phyloP scores from a whole-genome alignment of 1,139 yeast species.

The Pichia sp. region DNA sequence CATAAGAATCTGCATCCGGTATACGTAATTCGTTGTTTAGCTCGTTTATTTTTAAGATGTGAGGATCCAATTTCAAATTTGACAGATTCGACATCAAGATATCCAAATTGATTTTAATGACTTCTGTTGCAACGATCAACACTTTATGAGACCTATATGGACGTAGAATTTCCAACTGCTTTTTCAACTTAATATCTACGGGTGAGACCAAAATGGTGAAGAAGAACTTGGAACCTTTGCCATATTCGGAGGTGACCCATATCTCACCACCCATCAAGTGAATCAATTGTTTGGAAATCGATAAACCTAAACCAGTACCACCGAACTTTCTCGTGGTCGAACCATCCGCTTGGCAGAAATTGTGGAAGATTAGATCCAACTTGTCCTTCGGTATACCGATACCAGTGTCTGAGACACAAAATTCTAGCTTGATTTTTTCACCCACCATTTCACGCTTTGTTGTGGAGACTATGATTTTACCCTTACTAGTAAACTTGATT shows the following conservation, averaged over 20 bases:
- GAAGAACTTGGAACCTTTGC: slow-evolving; percentile 77
- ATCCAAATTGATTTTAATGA: slow-evolving; percentile 38
- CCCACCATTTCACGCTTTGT: slow-evolving; percentile 43
- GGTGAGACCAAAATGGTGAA: slow-evolving; percentile 78
- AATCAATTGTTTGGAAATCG: slow-evolving; percentile 80
- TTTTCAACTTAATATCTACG: slow-evolving; percentile 57
- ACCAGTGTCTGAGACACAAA: slow-evolving; percentile 86
- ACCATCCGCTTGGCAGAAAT: slow-evolving; percentile 90
- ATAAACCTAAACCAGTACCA: slow-evolving; percentile 83
- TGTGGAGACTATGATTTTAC: slow-evolving; percentile 67
- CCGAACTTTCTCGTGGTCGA: slow-evolving; percentile 89
- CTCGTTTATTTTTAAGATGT: slow-evolving; percentile 25
- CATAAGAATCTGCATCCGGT: slow-evolving; percentile 59
- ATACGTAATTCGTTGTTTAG: slow-evolving; percentile 45
- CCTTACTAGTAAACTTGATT: slow-evolving; percentile 76
- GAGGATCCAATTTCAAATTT: slow-evolving; percentile 46
- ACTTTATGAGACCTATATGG: slow-evolving; percentile 72
- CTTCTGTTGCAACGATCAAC: slow-evolving; percentile 61
- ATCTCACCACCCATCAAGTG: slow-evolving; percentile 89
- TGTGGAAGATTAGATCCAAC: slow-evolving; percentile 76
- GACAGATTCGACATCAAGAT: slow-evolving; percentile 41
- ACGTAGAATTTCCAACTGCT: slow-evolving; percentile 63
- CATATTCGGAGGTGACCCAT: slow-evolving; percentile 80
- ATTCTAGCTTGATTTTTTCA: slow-evolving; percentile 66
- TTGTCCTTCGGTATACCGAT: slow-evolving; percentile 83